A percentile compares a stretch with the other conserved stretches of the same genome.
Conservation (phyloP, 2,329 filamentous ascomycete genomes). For the Monosporascus sp. region DNA sequence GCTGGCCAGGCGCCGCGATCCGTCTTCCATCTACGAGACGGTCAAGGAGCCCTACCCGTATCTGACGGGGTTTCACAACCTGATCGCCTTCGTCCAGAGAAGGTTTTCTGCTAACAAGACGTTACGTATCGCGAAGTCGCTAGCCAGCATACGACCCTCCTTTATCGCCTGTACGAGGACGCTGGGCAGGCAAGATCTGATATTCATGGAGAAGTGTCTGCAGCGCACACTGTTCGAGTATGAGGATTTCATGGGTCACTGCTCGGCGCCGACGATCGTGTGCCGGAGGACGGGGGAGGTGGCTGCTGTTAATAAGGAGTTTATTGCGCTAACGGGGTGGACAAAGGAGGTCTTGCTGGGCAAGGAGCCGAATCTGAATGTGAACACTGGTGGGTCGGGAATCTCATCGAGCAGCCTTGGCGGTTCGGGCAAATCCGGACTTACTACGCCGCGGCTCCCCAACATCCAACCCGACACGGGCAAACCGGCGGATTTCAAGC, state of each 20-base stretch:
- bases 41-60: slow-evolving; percentile 92
- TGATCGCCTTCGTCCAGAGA: slow-evolving; percentile 73
- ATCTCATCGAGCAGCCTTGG: slow-evolving; percentile 38
- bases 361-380: slow-evolving; percentile 79
- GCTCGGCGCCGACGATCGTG: slow-evolving; percentile 85
- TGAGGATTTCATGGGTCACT: slow-evolving; percentile 84
- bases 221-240: slow-evolving; percentile 90
- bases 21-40: slow-evolving; percentile 79
- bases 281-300: slow-evolving; percentile 90
- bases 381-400: slow-evolving; percentile 61
- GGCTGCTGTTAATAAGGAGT: slow-evolving; percentile 94
- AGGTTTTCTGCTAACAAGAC: slow-evolving; percentile 75
- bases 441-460: slow-evolving; percentile 47
- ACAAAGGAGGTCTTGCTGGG: slow-evolving; percentile 83
- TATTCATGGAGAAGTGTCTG: slow-evolving; percentile 97
- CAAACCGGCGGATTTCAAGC: slow-evolving; percentile 43
- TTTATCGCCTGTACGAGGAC: slow-evolving; percentile 89
- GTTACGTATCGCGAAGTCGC: slow-evolving; percentile 75
- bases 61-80: slow-evolving; percentile 80
- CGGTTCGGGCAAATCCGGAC: slow-evolving; percentile 35
- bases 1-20: slow-evolving; percentile 62
- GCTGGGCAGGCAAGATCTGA: slow-evolving; percentile 79
- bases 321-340: slow-evolving; percentile 94
- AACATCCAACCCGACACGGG: slow-evolving; percentile 35
- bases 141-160: slow-evolving; percentile 84